Evolutionary conservation across 2,329 filamentous ascomycete species (phyloP).

Genomic region (Pestalotiopsis sp.): DNA sequence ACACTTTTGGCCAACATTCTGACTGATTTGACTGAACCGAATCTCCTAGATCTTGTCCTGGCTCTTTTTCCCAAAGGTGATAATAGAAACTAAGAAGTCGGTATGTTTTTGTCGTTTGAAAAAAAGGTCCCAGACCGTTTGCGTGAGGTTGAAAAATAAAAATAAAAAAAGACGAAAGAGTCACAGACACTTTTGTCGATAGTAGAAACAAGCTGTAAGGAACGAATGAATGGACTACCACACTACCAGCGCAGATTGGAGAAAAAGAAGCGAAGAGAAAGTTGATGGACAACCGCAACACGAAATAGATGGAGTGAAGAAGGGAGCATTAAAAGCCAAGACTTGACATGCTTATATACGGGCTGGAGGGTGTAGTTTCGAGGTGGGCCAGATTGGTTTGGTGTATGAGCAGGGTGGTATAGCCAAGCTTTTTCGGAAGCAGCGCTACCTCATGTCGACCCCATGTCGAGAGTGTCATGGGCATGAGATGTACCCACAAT

Average conservation of each 20-base stretch:
- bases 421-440: constrained; percentile 25
- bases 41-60: background rate
- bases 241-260: constrained; percentile 48
- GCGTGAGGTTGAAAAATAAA: constrained; percentile 36
- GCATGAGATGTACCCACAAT: constrained; percentile 38
- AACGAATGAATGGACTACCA: constrained; percentile 48
- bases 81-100: constrained; percentile 26
- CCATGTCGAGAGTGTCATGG: constrained; percentile 23
- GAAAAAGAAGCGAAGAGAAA: constrained; percentile 37
- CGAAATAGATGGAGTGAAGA: constrained; percentile 28
- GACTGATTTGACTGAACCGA: constrained; percentile 22
- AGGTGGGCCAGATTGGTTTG: constrained; percentile 22
- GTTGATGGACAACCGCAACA: constrained; percentile 23
- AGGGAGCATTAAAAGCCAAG: constrained; percentile 32
- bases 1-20: constrained; percentile 55
- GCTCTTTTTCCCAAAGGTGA: constrained; percentile 13
- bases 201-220: constrained; percentile 33
- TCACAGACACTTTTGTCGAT: constrained; percentile 38
- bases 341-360: constrained; percentile 44
- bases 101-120: constrained; percentile 24
- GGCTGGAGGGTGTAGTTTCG: constrained; percentile 20
- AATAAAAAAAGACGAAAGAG: constrained; percentile 32
- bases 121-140: constrained; percentile 52
- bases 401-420: constrained; percentile 17
- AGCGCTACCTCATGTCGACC: constrained; percentile 27